A percentile compares a stretch with the other conserved stretches of the same genome.
phyloP scores from a whole-genome alignment of 345 rosid species.

The Euphorbia pulcherrima region DNA sequence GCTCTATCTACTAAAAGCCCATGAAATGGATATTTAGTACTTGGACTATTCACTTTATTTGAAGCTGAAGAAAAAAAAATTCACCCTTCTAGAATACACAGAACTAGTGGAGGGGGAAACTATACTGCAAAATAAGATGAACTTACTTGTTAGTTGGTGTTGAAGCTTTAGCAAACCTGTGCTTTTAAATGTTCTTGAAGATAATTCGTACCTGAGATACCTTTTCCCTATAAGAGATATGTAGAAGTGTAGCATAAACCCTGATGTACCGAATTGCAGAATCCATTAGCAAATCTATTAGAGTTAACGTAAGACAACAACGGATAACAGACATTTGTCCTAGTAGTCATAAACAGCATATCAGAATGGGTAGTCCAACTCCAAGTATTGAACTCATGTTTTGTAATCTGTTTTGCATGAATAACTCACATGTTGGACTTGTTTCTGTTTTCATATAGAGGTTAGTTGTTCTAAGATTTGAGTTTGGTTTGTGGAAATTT shows the following conservation, averaged over 20 bases:
- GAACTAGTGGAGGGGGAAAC: background rate
- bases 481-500: slow-evolving; percentile 14
- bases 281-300: background rate
- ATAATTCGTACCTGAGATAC: background rate
- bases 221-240: background rate
- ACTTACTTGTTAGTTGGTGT: background rate
- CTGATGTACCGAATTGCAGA: background rate
- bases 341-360: background rate
- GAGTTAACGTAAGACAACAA: background rate
- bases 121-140: background rate
- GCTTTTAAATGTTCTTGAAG: background rate
- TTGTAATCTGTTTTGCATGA: background rate
- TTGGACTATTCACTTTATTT: background rate
- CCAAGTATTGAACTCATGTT: background rate
- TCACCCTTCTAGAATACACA: background rate
- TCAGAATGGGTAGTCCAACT: background rate
- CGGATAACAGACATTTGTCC: background rate
- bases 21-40: background rate
- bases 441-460: background rate
- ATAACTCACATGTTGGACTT: background rate
- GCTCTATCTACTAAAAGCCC: background rate
- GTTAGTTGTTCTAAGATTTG: background rate
- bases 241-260: background rate
- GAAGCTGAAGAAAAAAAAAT: background rate
- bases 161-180: background rate